phyloP scores from a whole-genome alignment of 495 filamentous ascomycete species.

The Trichoderma gamsii region DNA sequence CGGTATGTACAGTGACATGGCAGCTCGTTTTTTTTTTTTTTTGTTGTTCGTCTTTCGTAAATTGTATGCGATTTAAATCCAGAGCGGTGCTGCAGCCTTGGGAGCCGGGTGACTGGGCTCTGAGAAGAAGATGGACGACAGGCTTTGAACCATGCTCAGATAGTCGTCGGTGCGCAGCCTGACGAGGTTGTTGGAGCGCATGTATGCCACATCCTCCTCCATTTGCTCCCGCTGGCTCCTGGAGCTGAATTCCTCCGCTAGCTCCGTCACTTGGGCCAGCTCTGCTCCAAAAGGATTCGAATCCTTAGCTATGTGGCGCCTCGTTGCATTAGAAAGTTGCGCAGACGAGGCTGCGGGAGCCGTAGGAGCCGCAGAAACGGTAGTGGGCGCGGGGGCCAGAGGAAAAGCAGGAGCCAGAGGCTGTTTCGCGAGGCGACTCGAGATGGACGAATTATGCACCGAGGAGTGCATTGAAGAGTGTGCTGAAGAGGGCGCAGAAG shows the following conservation, averaged over 20 bases:
- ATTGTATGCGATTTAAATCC: constrained; percentile 23
- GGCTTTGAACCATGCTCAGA: constrained; percentile 66
- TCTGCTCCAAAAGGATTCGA: constrained; percentile 65
- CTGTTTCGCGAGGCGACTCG: background rate
- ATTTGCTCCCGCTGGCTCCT: constrained; percentile 55
- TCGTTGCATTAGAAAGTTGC: constrained; percentile 17
- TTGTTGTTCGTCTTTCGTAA: background rate
- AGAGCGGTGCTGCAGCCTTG: constrained; percentile 20
- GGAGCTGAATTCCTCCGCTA: constrained; percentile 80
- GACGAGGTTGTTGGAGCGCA: constrained; percentile 59
- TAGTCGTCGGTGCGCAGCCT: constrained; percentile 82
- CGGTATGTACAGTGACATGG: background rate
- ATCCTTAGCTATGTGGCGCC: constrained; percentile 27
- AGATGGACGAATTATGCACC: constrained; percentile 25
- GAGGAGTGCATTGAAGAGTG: constrained; percentile 21
- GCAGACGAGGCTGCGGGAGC: constrained; percentile 23
- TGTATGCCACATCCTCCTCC: constrained; percentile 63
- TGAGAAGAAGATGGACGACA: constrained; percentile 47
- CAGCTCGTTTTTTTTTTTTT: background rate
- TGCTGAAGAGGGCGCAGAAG: background rate
- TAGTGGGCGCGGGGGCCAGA: background rate
- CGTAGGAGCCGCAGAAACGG: constrained; percentile 21
- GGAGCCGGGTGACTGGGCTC: constrained; percentile 13
- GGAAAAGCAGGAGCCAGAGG: background rate
- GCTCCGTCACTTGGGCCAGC: constrained; percentile 66